These are phyloP conservation scores for Lachnellula suecica DNA, from an alignment of 2,329 filamentous ascomycete genomes.

Conservation along the genomic window DNA sequence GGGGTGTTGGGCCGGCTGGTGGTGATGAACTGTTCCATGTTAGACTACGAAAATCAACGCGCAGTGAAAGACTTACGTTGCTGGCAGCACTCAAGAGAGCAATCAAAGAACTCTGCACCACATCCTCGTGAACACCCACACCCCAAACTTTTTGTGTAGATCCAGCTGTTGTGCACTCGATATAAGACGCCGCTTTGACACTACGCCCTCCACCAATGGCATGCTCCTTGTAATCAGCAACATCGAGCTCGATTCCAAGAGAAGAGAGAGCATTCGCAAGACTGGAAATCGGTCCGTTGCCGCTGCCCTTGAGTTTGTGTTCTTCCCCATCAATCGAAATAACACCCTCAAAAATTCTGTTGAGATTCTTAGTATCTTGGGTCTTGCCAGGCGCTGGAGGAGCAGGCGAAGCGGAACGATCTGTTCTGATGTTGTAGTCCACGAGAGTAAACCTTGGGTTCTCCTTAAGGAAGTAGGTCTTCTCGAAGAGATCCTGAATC, in stretches of 20 bases:
- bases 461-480: slow-evolving; percentile 79
- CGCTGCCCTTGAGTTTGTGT: slow-evolving; percentile 74
- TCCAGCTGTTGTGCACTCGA: slow-evolving; percentile 75
- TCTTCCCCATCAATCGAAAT: slow-evolving; percentile 80
- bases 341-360: slow-evolving; percentile 81
- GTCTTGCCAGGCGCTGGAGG: slow-evolving; percentile 69
- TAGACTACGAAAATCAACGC: background rate
- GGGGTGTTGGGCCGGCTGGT: slow-evolving; percentile 69
- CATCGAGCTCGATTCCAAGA: slow-evolving; percentile 83
- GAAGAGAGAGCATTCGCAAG: slow-evolving; percentile 77
- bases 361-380: slow-evolving; percentile 74
- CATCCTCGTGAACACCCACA: slow-evolving; percentile 88
- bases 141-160: slow-evolving; percentile 79
- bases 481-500: slow-evolving; percentile 84
- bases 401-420: slow-evolving; percentile 74
- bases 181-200: slow-evolving; percentile 93
- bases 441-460: slow-evolving; percentile 85
- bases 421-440: slow-evolving; percentile 87
- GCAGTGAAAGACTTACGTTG: slow-evolving; percentile 61
- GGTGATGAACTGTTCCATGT: slow-evolving; percentile 58
- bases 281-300: slow-evolving; percentile 88
- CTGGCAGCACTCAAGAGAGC: slow-evolving; percentile 82
- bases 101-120: slow-evolving; percentile 84
- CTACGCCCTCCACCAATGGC: slow-evolving; percentile 78
- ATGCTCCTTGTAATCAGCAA: slow-evolving; percentile 95